Base-by-base conservation (phyloP, 1,284 basidiomycete species). In the Mycena sp. region DNA sequence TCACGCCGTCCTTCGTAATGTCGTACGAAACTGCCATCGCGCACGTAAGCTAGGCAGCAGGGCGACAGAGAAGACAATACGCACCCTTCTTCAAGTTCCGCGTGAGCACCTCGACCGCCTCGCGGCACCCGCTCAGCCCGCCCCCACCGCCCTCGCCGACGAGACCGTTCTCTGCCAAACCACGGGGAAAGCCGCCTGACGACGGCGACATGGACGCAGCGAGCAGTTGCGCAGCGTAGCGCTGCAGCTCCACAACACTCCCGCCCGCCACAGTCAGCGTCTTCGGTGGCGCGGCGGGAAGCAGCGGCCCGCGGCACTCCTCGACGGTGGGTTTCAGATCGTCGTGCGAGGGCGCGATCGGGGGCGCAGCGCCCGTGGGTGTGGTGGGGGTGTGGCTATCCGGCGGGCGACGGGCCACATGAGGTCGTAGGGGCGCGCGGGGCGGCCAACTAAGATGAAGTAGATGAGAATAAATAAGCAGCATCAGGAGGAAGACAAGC, bases 21-120 rank as follows among this genome's bases (percentile, higher is more conserved):
- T 98, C 95, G 77, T 94, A 97, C 0, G 94, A 95, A 32, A 91
- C 94, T 96, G 67, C 6, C 14, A 17, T 4, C 44, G 25, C 17
- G 4, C 38, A 29, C 16, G 44, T 17, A 28, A 58, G 4, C 60
- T 26, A 45, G 7, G 46, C 14, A 48, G 49, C 55, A 49, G 58
- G 30, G 45, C 53, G 62, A 25, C 19, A 23, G 53, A 51, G 9
- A 35, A 29, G 25, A 43, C 14, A 35, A 35, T 49, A 54, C 84
- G 59, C 59, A 94, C 94, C 86, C 82, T 97, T 98, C 74, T 90
- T 91, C 1, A 94, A 90, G 72, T 93, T 93, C 41, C 95, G 81
- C 16, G 94, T 95, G 44, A 97, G 79, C 46, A 97, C 89, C 78
- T 98, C 95, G 1, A 98, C 94, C 0, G 94, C 94, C 70, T 96